Base-by-base conservation (phyloP, 176 grass and related monocot species). In the Eleusine coracana region DNA sequence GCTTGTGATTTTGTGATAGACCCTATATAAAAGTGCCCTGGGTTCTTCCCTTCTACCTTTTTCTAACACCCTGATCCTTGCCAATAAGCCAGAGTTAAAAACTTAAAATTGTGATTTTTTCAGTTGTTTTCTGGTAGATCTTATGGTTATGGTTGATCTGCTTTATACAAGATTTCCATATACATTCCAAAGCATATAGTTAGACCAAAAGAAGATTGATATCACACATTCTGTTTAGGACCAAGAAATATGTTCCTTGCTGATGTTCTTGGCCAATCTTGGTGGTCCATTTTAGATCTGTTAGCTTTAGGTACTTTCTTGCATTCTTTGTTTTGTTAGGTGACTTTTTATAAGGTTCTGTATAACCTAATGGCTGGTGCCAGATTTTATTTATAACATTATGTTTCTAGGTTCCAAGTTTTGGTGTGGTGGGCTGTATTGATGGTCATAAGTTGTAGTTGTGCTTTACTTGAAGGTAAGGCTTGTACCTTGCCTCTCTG, bases 141-240 rank as follows among this genome's bases (percentile, higher is more conserved):
- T 23, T 60, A 74, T 49, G 40, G 17, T 40, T 39, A 76, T 27
- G 66, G 45, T 72, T 88, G 45, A 56, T 77, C 73, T 70, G 50
- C 61, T 28, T 72, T 63, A 37, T 65, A 72, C 77, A 21, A 60
- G 5, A 50, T 50, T 39, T 74, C 42, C 31, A 65, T 31, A 83
- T 49, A 64, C 46, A 21, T 82, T 73, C 21, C 46, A 82, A 25
- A 41, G 36, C 36, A 76, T 76, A 25, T 61, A 75, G 50, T 58
- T 18, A 17, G 56, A 29, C 25, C n/a, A n/a, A 59, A 56, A 39
- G 36, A 27, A 7, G 0, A n/a, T 29, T 63, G 37, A 39, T 3
- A 37, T 7, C 38, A 12, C 3, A 8, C 0, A 75, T 39, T 18
- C 28, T 7, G 29, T 44, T 72, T 72, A 6, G 39, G 68, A 44